phyloP scores from a whole-genome alignment of 345 rosid genomes.

The Dimocarpus longan region DNA sequence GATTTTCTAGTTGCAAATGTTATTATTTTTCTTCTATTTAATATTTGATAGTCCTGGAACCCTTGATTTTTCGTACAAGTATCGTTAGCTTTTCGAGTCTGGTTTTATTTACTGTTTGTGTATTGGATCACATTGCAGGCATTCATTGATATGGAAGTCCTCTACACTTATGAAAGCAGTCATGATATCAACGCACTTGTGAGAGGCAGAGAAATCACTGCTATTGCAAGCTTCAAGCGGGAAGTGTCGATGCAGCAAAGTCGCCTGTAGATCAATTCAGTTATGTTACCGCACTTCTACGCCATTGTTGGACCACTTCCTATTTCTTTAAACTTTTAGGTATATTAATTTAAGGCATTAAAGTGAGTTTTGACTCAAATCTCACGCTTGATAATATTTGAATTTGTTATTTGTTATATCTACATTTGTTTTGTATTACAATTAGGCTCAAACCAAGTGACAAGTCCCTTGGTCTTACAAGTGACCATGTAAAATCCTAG shows the following conservation, averaged over 20 bases:
- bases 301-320: too few relatives aligned
- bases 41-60: background rate
- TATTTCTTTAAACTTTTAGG: too few relatives aligned
- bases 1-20: slow-evolving; percentile 98
- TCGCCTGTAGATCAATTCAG: slow-evolving; percentile 51
- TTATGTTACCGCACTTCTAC: too few relatives aligned
- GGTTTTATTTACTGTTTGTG: background rate
- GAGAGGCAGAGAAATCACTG: slow-evolving; percentile 93
- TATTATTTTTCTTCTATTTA: background rate
- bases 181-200: slow-evolving; percentile 88
- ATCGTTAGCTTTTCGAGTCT: background rate
- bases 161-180: slow-evolving; percentile 92
- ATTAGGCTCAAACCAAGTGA: too few relatives aligned
- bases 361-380: too few relatives aligned
- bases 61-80: background rate
- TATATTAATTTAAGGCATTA: too few relatives aligned
- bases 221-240: slow-evolving; percentile 86
- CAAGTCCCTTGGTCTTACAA: too few relatives aligned
- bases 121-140: slow-evolving; percentile 55
- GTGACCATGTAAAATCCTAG: too few relatives aligned
- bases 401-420: too few relatives aligned
- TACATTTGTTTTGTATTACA: too few relatives aligned
- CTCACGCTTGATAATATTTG: too few relatives aligned
- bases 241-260: slow-evolving; percentile 43
- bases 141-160: slow-evolving; percentile 93